These are phyloP conservation scores for Podila minutissima DNA, from an alignment of 192 early-diverging fungal genomes.

Conservation along the genomic window DNA sequence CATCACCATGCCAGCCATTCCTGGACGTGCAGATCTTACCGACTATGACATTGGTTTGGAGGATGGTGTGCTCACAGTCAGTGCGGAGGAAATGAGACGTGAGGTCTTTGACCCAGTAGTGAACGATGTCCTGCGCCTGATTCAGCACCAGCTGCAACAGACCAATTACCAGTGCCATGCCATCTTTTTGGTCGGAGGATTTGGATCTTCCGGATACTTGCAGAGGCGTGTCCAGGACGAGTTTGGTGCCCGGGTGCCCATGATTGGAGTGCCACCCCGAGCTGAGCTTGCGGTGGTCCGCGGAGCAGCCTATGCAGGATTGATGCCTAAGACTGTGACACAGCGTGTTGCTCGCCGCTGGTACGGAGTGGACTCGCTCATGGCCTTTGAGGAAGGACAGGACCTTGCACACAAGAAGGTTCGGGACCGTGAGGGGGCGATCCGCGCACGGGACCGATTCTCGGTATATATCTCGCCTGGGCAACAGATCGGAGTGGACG, in stretches of 20 bases:
- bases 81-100: conserved; percentile 56
- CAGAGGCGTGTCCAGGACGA: conserved; percentile 56
- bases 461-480: conserved; percentile 58
- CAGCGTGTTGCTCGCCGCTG: conserved; percentile 60
- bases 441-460: conserved; percentile 58
- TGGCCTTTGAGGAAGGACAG: conserved; percentile 55
- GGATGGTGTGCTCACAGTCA: conserved; percentile 58
- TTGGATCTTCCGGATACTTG: conserved; percentile 62
- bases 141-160: conserved; percentile 60
- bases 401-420: conserved; percentile 54
- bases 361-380: conserved; percentile 62
- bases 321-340: conserved; percentile 59
- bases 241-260: conserved; percentile 54
- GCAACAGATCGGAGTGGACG: conserved; percentile 49
- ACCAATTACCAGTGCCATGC: conserved; percentile 48
- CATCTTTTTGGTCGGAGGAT: conserved; percentile 68
- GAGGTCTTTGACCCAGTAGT: conserved; percentile 69
- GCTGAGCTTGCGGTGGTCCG: conserved; percentile 63
- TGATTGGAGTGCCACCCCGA: conserved; percentile 62
- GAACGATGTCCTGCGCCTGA: conserved; percentile 60
- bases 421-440: conserved; percentile 44
- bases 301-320: conserved; percentile 62
- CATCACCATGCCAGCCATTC: conserved; percentile 49
- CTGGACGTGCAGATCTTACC: conserved; percentile 46
- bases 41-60: conserved; percentile 53